phyloP scores from a whole-genome alignment of 1,139 yeast species.

The Sugiyamaella japonica region DNA sequence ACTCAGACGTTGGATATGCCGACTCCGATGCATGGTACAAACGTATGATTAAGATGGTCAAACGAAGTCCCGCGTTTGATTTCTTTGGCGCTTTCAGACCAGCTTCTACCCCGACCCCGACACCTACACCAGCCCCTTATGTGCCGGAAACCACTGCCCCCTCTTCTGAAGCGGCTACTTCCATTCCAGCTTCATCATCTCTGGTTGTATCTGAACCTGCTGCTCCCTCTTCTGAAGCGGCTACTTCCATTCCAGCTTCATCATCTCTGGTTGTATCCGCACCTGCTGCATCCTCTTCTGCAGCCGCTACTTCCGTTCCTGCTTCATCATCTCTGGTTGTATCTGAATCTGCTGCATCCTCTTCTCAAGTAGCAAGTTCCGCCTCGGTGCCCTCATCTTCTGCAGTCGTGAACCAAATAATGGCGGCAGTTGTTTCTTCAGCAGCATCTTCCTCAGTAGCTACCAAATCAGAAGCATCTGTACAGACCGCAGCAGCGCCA shows the following conservation, averaged over 20 bases:
- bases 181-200: no score
- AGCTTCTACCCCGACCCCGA: background rate
- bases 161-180: no score
- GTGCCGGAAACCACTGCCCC: background rate
- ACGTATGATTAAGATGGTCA: background rate
- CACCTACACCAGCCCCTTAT: background rate
- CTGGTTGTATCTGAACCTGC: no score
- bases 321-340: no score
- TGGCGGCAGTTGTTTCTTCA: background rate
- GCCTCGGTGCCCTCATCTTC: background rate
- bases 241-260: background rate
- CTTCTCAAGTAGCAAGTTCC: no score
- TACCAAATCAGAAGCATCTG: background rate
- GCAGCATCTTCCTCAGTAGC: background rate
- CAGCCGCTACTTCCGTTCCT: no score
- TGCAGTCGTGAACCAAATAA: background rate
- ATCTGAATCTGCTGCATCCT: no score
- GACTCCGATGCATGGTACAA: background rate
- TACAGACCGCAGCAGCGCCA: background rate
- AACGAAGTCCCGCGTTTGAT: background rate
- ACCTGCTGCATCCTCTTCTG: no score
- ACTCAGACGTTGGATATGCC: no score
- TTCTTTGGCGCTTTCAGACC: background rate
- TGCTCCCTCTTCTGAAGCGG: background rate
- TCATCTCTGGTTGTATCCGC: no score